Evolutionary conservation across 2,329 filamentous ascomycete genomes (phyloP).

Genomic region (Aspergillus sp.): DNA sequence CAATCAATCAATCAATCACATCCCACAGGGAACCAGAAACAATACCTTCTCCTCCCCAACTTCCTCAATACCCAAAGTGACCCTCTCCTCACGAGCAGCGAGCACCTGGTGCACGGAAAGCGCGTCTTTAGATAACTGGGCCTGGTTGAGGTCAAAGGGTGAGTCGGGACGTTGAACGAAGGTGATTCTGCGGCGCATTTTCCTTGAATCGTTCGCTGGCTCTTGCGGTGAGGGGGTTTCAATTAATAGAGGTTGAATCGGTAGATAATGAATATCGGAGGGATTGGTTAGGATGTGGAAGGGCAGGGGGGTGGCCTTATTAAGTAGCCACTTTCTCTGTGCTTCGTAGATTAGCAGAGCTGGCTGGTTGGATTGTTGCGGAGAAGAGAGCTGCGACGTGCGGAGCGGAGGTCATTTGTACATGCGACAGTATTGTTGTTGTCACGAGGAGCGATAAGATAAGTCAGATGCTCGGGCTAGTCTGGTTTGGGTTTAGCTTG

Average conservation of each 20-base stretch:
- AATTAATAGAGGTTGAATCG: too few relatives aligned
- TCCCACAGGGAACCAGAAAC: too few relatives aligned
- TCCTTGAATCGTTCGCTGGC: neutral
- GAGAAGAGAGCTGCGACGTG: neutral
- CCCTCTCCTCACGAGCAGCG: conserved; percentile 73
- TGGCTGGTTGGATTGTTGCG: too few relatives aligned
- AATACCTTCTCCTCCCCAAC: conserved; percentile 60
- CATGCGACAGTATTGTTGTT: neutral
- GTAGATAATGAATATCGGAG: neutral
- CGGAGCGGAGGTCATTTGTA: neutral
- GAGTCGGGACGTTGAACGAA: conserved; percentile 69
- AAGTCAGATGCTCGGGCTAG: neutral
- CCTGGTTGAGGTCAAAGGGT: conserved; percentile 62
- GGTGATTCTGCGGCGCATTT: conserved; percentile 59
- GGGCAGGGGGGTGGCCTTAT: too few relatives aligned
- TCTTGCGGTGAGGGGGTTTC: too few relatives aligned
- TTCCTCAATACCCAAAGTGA: conserved; percentile 73
- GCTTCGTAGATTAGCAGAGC: too few relatives aligned
- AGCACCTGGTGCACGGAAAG: conserved; percentile 61
- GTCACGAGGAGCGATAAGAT: conserved; percentile 1
- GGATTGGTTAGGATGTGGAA: neutral
- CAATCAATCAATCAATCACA: too few relatives aligned
- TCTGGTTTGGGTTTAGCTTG: neutral
- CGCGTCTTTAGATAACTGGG: conserved; percentile 56
- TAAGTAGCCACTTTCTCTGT: neutral